These are phyloP conservation scores for Hypoxylon perforatum DNA, from an alignment of 495 filamentous ascomycete genomes.

Conservation along the genomic window DNA sequence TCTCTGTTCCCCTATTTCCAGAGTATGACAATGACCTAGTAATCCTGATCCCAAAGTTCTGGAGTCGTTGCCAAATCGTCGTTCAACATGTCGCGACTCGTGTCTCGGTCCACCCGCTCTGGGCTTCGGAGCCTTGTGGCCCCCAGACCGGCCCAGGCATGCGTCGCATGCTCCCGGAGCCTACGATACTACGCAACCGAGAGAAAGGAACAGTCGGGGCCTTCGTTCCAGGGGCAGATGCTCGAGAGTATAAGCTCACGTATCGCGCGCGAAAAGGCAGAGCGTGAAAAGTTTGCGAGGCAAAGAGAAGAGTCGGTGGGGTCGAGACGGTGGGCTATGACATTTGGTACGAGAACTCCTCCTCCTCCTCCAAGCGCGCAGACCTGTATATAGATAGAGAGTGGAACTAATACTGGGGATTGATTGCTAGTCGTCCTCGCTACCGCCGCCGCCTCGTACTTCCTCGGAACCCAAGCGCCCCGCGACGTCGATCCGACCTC, in stretches of 20 bases:
- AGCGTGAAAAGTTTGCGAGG: slow-evolving; percentile 72
- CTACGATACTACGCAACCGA: slow-evolving; percentile 36
- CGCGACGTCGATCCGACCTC: slow-evolving; percentile 72
- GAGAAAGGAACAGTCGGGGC: slow-evolving; percentile 42
- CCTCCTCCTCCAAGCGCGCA: not conserved
- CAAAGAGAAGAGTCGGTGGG: slow-evolving; percentile 63
- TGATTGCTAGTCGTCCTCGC: slow-evolving; percentile 62
- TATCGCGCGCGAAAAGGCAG: slow-evolving; percentile 76
- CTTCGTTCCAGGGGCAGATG: slow-evolving; percentile 85
- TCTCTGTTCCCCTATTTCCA: no score
- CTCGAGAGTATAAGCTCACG: slow-evolving; percentile 84
- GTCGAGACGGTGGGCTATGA: slow-evolving; percentile 68
- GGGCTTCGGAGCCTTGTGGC: slow-evolving; percentile 30
- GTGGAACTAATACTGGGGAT: slow-evolving; percentile 21
- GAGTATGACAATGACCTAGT: slow-evolving; percentile 16
- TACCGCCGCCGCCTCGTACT: slow-evolving; percentile 73
- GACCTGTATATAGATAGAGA: not conserved
- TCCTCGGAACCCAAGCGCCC: slow-evolving; percentile 71
- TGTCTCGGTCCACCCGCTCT: slow-evolving; percentile 27
- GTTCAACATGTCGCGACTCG: slow-evolving; percentile 41
- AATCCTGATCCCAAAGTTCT: not conserved
- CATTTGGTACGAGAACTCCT: slow-evolving; percentile 75
- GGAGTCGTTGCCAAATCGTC: not conserved
- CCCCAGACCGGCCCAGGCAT: slow-evolving; percentile 23
- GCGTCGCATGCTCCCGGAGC: slow-evolving; percentile 18